Conservation (phyloP, 768 basidiomycete species). For the Leccinum uliginosum region DNA sequence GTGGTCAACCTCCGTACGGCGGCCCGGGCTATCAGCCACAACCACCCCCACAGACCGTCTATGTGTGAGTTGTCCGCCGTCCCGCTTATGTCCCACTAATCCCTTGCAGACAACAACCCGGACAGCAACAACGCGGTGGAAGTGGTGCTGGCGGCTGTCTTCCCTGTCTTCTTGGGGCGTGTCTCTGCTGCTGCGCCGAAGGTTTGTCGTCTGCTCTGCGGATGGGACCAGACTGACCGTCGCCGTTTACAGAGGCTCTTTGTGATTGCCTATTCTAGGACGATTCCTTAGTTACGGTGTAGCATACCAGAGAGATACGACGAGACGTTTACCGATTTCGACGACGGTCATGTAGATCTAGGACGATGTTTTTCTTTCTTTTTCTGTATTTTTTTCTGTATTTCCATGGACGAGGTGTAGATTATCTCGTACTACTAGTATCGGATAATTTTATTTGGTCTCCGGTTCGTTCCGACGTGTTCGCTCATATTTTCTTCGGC, state of each 20-base stretch:
- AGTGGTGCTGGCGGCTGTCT: slow-evolving; percentile 33
- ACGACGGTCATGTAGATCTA: slow-evolving; percentile 11
- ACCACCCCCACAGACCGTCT: slow-evolving; percentile 77
- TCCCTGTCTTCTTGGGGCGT: slow-evolving; percentile 46
- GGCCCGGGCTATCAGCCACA: slow-evolving; percentile 46
- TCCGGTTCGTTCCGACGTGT: slow-evolving; percentile 53
- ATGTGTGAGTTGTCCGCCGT: slow-evolving; percentile 52
- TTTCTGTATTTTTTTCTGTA: neutral
- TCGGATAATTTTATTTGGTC: slow-evolving; percentile 23
- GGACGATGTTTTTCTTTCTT: neutral
- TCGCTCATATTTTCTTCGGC: slow-evolving; percentile 33
- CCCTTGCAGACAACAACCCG: slow-evolving; percentile 37
- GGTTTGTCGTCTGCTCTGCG: slow-evolving; percentile 31
- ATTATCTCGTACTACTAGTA: slow-evolving; percentile 20
- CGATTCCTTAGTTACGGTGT: slow-evolving; percentile 5
- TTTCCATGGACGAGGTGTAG: slow-evolving; percentile 21
- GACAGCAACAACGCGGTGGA: slow-evolving; percentile 33
- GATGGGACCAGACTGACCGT: slow-evolving; percentile 26
- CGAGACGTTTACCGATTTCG: slow-evolving; percentile 8
- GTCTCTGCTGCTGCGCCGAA: slow-evolving; percentile 50
- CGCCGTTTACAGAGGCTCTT: slow-evolving; percentile 46
- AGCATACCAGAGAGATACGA: slow-evolving; percentile 17
- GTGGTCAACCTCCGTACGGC: slow-evolving; percentile 28
- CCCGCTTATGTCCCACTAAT: neutral
- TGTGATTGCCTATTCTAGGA: slow-evolving; percentile 65